Conservation (phyloP, 371 early-diverging fungal species). For the Apophysomyces ossiformis region DNA sequence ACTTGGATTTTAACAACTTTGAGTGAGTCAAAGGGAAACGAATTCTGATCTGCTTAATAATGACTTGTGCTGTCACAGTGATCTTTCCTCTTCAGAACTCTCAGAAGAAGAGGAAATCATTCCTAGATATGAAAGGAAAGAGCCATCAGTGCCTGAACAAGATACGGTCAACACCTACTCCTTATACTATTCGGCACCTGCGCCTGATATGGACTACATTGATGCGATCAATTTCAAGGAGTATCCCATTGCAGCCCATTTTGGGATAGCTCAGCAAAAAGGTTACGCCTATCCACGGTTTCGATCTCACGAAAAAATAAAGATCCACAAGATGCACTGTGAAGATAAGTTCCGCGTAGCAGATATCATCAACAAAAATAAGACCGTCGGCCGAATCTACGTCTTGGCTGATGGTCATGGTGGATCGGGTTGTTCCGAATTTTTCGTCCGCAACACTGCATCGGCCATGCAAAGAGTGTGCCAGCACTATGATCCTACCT, state of each 20-base stretch:
- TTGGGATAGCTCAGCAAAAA: slow-evolving; percentile 66
- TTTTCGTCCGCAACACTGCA: slow-evolving; percentile 61
- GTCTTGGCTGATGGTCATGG: slow-evolving; percentile 72
- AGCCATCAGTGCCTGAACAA: slow-evolving; percentile 28
- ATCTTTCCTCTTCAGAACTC: slow-evolving; percentile 26
- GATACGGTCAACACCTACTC: slow-evolving; percentile 51
- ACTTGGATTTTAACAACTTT: slow-evolving; percentile 30
- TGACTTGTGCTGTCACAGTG: not conserved
- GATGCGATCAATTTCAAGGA: slow-evolving; percentile 43
- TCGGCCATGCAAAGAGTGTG: slow-evolving; percentile 53
- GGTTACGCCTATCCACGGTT: slow-evolving; percentile 71
- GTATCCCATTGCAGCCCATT: slow-evolving; percentile 52
- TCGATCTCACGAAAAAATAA: slow-evolving; percentile 58
- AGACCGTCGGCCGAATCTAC: slow-evolving; percentile 55
- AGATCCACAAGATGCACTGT: slow-evolving; percentile 62
- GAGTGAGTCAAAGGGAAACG: slow-evolving; percentile 26
- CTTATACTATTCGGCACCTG: slow-evolving; percentile 41
- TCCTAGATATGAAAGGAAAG: not conserved
- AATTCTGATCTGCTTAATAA: too few species aligned
- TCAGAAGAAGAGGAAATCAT: slow-evolving; percentile 30
- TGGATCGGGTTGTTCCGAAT: slow-evolving; percentile 67
- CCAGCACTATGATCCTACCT: slow-evolving; percentile 44
- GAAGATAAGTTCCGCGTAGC: slow-evolving; percentile 67
- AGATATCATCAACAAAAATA: slow-evolving; percentile 39
- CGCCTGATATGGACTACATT: slow-evolving; percentile 40